Evolutionary conservation across 2,329 filamentous ascomycete species (phyloP).

Genomic region (Daldinia sp.): DNA sequence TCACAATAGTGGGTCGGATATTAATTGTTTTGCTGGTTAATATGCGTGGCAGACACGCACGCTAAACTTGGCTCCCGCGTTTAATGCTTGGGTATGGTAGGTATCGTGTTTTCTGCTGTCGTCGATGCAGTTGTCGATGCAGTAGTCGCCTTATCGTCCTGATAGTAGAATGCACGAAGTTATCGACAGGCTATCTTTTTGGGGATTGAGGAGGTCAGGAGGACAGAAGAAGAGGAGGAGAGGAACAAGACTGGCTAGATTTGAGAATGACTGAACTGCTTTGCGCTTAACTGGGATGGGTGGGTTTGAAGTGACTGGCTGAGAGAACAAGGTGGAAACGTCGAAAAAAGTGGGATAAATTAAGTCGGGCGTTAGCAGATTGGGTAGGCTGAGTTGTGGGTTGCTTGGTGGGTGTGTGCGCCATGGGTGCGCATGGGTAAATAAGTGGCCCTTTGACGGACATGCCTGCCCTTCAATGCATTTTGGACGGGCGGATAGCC

Average conservation of each 20-base stretch:
- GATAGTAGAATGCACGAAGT: slow-evolving; percentile 25
- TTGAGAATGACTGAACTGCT: slow-evolving; percentile 33
- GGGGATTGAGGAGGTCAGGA: slow-evolving; percentile 37
- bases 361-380: slow-evolving; percentile 41
- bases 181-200: slow-evolving; percentile 29
- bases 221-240: slow-evolving; percentile 36
- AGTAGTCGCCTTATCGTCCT: slow-evolving; percentile 27
- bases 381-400: slow-evolving; percentile 34
- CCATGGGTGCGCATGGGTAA: slow-evolving; percentile 12
- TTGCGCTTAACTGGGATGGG: slow-evolving; percentile 39
- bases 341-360: slow-evolving; percentile 44
- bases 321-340: slow-evolving; percentile 41
- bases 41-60: slow-evolving; percentile 26
- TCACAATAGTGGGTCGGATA: slow-evolving; percentile 33
- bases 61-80: slow-evolving; percentile 5
- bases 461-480: slow-evolving; percentile 32
- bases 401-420: slow-evolving; percentile 7
- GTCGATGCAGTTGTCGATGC: slow-evolving; percentile 9
- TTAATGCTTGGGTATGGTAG: background rate
- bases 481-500: slow-evolving; percentile 35
- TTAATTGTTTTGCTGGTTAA: slow-evolving; percentile 35
- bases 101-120: slow-evolving; percentile 5
- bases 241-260: slow-evolving; percentile 39
- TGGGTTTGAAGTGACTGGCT: slow-evolving; percentile 31
- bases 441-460: slow-evolving; percentile 20